A percentile compares a stretch with the other conserved stretches of the same genome.
Evolutionary conservation across 352 stramenopile genomes (phyloP).

Genomic region (Phytophthora sp.): DNA sequence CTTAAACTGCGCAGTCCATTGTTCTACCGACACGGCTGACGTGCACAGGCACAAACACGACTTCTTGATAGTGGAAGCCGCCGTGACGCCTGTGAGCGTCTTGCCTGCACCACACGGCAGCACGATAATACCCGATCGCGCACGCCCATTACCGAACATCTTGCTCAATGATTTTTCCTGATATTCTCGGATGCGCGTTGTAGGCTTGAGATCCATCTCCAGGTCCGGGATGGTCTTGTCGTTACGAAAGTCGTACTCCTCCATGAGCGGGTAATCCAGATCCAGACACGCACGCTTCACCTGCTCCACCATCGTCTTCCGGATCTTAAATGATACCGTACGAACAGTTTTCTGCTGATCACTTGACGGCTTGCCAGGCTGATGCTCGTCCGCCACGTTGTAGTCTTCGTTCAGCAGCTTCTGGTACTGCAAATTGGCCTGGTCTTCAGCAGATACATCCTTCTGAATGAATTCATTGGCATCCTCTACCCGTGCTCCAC

Average conservation of each 20-base stretch:
- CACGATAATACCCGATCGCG: slow-evolving; percentile 99
- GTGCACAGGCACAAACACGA: slow-evolving; percentile 97
- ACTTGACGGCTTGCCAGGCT: slow-evolving; percentile 33
- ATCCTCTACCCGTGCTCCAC: slow-evolving; percentile 44
- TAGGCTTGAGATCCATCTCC: slow-evolving; percentile 90
- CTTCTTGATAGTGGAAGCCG: slow-evolving; percentile 97
- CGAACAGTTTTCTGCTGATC: slow-evolving; percentile 72
- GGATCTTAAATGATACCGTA: slow-evolving; percentile 86
- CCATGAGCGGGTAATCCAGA: slow-evolving; percentile 98
- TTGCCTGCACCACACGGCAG: slow-evolving; percentile 96
- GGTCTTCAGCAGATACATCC: slow-evolving; percentile 81
- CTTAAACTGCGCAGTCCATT: slow-evolving; percentile 99
- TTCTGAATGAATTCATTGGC: slow-evolving; percentile 78
- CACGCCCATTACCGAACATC: slow-evolving; percentile 99
- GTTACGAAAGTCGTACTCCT: slow-evolving; percentile 99
- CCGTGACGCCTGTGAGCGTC: slow-evolving; percentile 93
- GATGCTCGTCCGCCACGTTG: slow-evolving; percentile 75
- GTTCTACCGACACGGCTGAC: slow-evolving; percentile 96
- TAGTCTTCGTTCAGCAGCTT: slow-evolving; percentile 90
- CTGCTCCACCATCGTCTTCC: slow-evolving; percentile 91
- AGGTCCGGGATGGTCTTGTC: slow-evolving; percentile 88
- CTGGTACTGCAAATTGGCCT: slow-evolving; percentile 87
- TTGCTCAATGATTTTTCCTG: slow-evolving; percentile 99
- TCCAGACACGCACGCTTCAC: slow-evolving; percentile 96
- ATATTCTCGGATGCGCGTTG: slow-evolving; percentile 97